Conservation (phyloP, 2,329 filamentous ascomycete species). For the Chrysoporthe austroafricana region DNA sequence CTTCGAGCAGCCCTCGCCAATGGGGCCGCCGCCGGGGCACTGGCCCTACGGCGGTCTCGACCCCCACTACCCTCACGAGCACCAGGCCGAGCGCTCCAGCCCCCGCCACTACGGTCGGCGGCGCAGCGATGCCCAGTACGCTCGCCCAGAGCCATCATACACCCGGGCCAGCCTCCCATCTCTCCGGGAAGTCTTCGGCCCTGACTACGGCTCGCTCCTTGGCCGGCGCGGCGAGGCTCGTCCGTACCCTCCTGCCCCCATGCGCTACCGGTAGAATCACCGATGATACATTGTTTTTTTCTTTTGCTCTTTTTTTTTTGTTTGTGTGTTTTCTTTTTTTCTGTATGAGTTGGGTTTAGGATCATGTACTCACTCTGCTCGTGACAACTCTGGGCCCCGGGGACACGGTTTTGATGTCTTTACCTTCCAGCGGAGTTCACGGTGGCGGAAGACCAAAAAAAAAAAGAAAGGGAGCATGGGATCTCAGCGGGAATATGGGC, state of each 20-base stretch:
- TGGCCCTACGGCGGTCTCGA: no score
- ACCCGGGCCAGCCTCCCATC: not conserved
- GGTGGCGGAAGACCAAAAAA: not conserved
- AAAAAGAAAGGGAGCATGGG: not conserved
- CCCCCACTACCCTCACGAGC: no score
- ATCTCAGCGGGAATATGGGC: not conserved
- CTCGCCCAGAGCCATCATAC: no score
- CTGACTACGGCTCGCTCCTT: not conserved
- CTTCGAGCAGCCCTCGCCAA: not conserved
- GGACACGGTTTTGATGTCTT: constrained; percentile 1
- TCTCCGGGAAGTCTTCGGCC: not conserved
- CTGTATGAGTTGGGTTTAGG: not conserved
- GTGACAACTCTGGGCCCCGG: not conserved
- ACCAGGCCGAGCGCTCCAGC: no score
- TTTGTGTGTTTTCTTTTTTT: not conserved
- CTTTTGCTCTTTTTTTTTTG: not conserved
- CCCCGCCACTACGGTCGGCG: no score
- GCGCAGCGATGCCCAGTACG: no score
- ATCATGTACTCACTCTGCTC: no score
- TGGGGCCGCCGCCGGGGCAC: no score
- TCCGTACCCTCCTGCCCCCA: not conserved
- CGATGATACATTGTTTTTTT: not conserved
- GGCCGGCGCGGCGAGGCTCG: not conserved
- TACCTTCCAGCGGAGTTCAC: not conserved
- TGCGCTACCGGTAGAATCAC: not conserved